Evolutionary conservation across 495 filamentous ascomycete genomes (phyloP).

Genomic region (Penicillium odoratum): DNA sequence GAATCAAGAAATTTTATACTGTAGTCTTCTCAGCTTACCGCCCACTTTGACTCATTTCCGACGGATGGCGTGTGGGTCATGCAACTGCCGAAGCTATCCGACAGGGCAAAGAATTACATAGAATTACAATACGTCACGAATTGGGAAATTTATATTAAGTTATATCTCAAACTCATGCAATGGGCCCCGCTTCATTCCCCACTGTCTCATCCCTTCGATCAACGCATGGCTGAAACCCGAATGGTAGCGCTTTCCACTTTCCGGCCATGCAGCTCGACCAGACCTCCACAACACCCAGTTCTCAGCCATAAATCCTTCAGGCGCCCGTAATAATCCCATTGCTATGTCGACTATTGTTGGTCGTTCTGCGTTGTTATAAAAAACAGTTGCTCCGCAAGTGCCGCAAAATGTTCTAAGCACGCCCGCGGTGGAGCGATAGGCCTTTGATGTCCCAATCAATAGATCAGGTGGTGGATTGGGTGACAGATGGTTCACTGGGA

Average conservation of each 20-base stretch:
- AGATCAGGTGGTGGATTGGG: conserved; percentile 28
- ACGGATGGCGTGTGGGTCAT: neutral
- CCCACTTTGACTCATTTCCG: conserved; percentile 5
- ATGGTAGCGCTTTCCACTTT: conserved; percentile 36
- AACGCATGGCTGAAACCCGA: conserved; percentile 28
- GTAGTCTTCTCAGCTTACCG: neutral
- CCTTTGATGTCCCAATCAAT: conserved; percentile 45
- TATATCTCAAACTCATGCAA: conserved; percentile 20
- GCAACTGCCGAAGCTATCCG: conserved; percentile 6
- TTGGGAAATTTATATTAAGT: neutral
- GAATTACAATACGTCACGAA: neutral
- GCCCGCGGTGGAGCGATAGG: conserved; percentile 43
- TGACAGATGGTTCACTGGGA: conserved; percentile 25
- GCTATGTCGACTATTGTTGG: conserved; percentile 51
- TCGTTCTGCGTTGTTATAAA: conserved; percentile 44
- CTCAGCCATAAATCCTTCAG: conserved; percentile 51
- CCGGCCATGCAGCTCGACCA: conserved; percentile 22
- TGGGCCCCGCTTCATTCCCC: conserved; percentile 22
- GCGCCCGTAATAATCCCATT: conserved; percentile 47
- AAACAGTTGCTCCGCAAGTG: conserved; percentile 52
- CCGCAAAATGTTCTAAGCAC: conserved; percentile 54
- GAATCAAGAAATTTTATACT: neutral
- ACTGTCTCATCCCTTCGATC: conserved; percentile 31
- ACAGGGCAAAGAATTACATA: neutral
- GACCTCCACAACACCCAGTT: conserved; percentile 40